Evolutionary conservation across 805 yeast species (phyloP).

Genomic region (Teunomyces barrocoloradensis): DNA sequence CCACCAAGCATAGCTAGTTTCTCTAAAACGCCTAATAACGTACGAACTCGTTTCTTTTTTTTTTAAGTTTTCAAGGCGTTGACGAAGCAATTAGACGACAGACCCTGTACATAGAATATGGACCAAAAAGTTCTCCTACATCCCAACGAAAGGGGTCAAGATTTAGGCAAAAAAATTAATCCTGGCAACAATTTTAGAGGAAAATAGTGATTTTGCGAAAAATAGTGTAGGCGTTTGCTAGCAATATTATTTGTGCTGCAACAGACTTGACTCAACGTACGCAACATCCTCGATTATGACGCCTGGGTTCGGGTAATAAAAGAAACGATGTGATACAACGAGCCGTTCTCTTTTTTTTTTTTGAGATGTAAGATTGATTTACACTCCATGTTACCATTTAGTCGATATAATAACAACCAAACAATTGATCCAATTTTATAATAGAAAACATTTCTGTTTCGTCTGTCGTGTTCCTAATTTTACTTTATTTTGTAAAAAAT

Average conservation of each 20-base stretch:
- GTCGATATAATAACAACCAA: neutral
- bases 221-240: neutral
- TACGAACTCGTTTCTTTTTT: too few species aligned
- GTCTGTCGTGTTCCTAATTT: neutral
- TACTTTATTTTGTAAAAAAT: constrained; percentile 1
- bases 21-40: too few species aligned
- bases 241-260: neutral
- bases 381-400: neutral
- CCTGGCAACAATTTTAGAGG: neutral
- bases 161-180: neutral
- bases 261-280: neutral
- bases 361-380: neutral
- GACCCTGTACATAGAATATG: neutral
- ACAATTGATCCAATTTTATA: neutral
- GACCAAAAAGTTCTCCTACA: neutral
- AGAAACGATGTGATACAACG: neutral
- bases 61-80: neutral
- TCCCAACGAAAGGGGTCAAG: neutral
- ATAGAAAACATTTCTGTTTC: neutral
- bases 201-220: neutral
- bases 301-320: neutral
- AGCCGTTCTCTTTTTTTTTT: neutral
- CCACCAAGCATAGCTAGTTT: too few species aligned
- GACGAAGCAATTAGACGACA: neutral
- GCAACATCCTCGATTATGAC: neutral